A percentile compares a stretch with the other conserved stretches of the same genome.
Evolutionary conservation across 306 rosid species (phyloP).

Genomic region (Carpinus viminea): DNA sequence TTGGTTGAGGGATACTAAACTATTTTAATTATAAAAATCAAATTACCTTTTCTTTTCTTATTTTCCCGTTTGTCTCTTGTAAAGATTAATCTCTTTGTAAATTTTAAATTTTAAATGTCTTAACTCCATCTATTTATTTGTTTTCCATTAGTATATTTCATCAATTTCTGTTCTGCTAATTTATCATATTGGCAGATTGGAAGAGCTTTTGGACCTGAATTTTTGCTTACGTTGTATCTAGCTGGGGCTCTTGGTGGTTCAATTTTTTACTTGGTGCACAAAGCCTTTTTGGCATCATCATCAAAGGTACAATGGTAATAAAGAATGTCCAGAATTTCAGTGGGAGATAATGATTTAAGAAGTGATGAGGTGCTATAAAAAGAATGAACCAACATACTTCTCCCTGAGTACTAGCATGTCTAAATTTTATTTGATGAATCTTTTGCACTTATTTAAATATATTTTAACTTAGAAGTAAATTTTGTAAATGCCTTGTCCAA

Average conservation of each 20-base stretch:
- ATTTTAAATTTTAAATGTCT: background rate
- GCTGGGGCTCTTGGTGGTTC: slow-evolving; percentile 87
- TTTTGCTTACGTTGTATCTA: slow-evolving; percentile 77
- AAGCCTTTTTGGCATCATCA: slow-evolving; percentile 62
- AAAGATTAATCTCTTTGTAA: background rate
- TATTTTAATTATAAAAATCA: background rate
- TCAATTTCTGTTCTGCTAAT: slow-evolving; percentile 28
- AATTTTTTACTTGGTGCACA: slow-evolving; percentile 60
- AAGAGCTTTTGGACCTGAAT: slow-evolving; percentile 64
- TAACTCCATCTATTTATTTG: background rate
- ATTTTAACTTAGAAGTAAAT: background rate
- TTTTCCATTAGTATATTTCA: slow-evolving; percentile 11
- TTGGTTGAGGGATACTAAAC: background rate
- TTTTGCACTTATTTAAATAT: background rate
- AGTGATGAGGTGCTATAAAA: background rate
- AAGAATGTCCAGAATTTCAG: slow-evolving; percentile 16
- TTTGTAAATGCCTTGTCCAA: background rate
- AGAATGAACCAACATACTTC: background rate
- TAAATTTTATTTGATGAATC: background rate
- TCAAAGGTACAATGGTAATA: slow-evolving; percentile 52
- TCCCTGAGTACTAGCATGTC: background rate
- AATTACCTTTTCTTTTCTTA: background rate
- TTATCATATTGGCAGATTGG: slow-evolving; percentile 57
- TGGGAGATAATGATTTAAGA: background rate
- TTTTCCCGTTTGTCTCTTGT: background rate